A percentile compares a stretch with the other conserved stretches of the same genome.
Evolutionary conservation across 495 filamentous ascomycete species (phyloP).

Genomic region (Hypoxylon lenormandii): DNA sequence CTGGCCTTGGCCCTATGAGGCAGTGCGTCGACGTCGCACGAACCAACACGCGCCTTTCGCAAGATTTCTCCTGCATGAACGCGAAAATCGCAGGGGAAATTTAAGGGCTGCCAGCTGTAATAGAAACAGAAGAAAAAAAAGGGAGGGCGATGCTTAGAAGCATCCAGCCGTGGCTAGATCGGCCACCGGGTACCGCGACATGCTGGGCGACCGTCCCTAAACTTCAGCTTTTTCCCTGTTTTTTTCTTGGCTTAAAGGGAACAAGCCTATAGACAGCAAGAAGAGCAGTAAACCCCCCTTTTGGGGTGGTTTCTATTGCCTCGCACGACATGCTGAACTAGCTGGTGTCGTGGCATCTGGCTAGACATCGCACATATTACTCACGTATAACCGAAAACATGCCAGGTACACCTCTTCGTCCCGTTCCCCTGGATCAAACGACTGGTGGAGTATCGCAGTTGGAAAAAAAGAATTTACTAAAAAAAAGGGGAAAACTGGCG

Average conservation of each 20-base stretch:
- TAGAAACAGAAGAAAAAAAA: no score
- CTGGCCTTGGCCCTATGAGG: constrained; percentile 21
- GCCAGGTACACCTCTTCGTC: constrained; percentile 20
- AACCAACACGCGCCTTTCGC: constrained; percentile 6
- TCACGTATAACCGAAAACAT: constrained; percentile 26
- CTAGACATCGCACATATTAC: constrained; percentile 9
- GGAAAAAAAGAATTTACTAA: background rate
- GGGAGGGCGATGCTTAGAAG: constrained; percentile 33
- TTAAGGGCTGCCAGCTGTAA: constrained; percentile 40
- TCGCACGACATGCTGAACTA: constrained; percentile 29
- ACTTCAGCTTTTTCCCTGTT: constrained; percentile 30
- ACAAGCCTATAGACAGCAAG: background rate
- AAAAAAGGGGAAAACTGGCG: no score
- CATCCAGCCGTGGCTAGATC: constrained; percentile 42
- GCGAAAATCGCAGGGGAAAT: constrained; percentile 40
- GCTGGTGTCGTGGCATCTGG: constrained; percentile 24
- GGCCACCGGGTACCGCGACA: constrained; percentile 41
- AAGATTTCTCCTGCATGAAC: constrained; percentile 16
- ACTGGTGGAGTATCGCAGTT: constrained; percentile 1
- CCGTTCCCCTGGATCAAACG: constrained; percentile 26
- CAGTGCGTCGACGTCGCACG: constrained; percentile 30
- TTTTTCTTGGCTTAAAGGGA: constrained; percentile 24
- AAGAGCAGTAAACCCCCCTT: constrained; percentile 3
- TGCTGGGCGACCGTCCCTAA: constrained; percentile 33
- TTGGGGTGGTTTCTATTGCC: constrained; percentile 12